Base-by-base conservation (phyloP, 768 basidiomycete genomes). In the Steccherinum ochraceum region DNA sequence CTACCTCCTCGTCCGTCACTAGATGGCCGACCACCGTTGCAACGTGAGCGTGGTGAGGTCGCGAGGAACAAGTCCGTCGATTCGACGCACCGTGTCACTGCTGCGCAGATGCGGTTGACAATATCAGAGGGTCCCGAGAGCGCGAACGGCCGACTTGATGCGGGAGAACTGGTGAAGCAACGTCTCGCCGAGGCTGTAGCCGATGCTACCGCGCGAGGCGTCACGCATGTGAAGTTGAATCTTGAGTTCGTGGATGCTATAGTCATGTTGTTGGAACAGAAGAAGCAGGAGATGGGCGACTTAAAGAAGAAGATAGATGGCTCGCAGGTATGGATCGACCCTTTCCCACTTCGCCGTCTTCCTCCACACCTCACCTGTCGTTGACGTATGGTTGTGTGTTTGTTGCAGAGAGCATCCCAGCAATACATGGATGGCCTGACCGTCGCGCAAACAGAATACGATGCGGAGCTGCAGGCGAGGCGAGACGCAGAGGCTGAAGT, bases 401-500 rank as follows among this genome's bases (percentile, higher is more conserved):
- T 3, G 25, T 42, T 25, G 26, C 63, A 99, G 95, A 76, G 95
- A 46, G 83, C 89, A 45, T 96, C 92, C 63, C 87, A 89, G 56
- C 89, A 92, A 56, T 94, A 89, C 54, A 89, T 93, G 50, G 88
- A 93, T 55, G 96, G 96, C 40, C 72, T 99, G 40, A 85, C 84
- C 0, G 93, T 94, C 21, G 93, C 95, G 2, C 89, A 93, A 58
- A 85, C 86, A 40, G 96, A 98, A 63, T 97, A 95, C 63, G 94
- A 97, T 62, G 81, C 81, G 47, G 96, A 98, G 67, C 75, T 93
- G 27, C 84, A 88, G 51, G 82, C 85, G 19, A 80, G 95, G 18
- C 81, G 90, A 16, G 93, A 97, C 56, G 88, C 90, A 1, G 93
- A 98, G 68, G 85, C 89, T 0, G 93, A 97, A 69, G 89, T 97